These are phyloP conservation scores for Fusarium nurragi DNA, from an alignment of 2,329 filamentous ascomycete genomes.

Conservation along the genomic window DNA sequence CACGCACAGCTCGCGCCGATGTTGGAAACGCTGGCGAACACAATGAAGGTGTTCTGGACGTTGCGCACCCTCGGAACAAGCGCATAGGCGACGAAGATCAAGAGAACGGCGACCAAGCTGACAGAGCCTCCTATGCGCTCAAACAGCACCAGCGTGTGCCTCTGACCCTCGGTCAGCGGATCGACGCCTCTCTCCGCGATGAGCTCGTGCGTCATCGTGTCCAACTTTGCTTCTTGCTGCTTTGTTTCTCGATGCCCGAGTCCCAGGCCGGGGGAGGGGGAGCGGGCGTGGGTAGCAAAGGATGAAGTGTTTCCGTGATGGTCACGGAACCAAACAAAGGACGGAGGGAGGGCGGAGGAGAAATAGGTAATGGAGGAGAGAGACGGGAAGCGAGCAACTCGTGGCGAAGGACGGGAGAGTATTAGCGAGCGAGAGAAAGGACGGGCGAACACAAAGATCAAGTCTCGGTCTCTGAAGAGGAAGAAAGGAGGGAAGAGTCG, in stretches of 20 bases:
- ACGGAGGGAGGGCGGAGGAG: background rate
- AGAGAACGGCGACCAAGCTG: conserved; percentile 60
- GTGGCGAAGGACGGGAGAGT: background rate
- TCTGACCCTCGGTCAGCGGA: conserved; percentile 50
- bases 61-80: conserved; percentile 63
- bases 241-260: conserved; percentile 9
- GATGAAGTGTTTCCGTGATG: background rate
- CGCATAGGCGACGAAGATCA: conserved; percentile 63
- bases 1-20: conserved; percentile 71
- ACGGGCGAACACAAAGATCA: background rate
- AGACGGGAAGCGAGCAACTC: conserved; percentile 7
- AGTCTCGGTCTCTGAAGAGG: background rate
- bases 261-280: conserved; percentile 14
- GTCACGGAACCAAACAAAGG: background rate
- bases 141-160: conserved; percentile 56
- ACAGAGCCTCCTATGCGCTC: conserved; percentile 65
- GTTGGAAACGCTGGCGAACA: conserved; percentile 69
- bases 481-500: conserved; percentile 1
- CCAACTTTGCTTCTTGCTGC: background rate
- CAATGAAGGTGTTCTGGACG: conserved; percentile 69
- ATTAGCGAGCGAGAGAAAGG: conserved; percentile 2
- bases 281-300: conserved; percentile 4
- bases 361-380: background rate
- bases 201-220: conserved; percentile 23
- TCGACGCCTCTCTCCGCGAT: conserved; percentile 36